Evolutionary conservation across 306 rosid genomes (phyloP).

Genomic region (Medicago arabica): DNA sequence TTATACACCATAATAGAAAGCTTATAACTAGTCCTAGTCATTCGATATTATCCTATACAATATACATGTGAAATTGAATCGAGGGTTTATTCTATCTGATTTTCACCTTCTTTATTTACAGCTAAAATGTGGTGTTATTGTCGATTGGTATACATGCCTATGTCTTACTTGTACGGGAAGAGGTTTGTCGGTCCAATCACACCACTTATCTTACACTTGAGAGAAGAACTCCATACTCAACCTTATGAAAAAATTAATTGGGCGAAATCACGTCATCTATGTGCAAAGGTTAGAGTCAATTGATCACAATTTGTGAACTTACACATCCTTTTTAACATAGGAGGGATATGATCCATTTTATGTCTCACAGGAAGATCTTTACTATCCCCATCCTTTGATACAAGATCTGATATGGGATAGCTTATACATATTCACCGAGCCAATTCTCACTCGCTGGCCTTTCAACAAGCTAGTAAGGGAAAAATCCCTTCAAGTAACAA

Average conservation of each 20-base stretch:
- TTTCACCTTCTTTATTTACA: constrained; percentile 41
- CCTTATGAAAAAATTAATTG: constrained; percentile 67
- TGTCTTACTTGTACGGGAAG: constrained; percentile 84
- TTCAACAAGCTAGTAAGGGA: constrained; percentile 62
- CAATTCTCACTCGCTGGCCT: constrained; percentile 77
- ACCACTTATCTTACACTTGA: constrained; percentile 64
- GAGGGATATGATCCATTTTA: neutral
- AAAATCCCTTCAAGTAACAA: constrained; percentile 64
- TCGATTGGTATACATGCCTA: constrained; percentile 81
- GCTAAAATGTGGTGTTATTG: constrained; percentile 92
- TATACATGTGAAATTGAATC: neutral
- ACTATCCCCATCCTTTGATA: constrained; percentile 64
- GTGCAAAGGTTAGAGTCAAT: constrained; percentile 57
- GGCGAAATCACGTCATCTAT: constrained; percentile 66
- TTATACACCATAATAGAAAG: no score
- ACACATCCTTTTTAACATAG: neutral
- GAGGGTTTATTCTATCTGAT: neutral
- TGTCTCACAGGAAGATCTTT: constrained; percentile 62
- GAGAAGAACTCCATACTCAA: constrained; percentile 60
- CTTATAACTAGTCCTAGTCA: no score
- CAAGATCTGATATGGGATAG: constrained; percentile 77
- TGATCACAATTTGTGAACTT: neutral
- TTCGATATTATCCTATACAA: no score
- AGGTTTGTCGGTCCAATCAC: constrained; percentile 82
- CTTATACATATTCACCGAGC: constrained; percentile 63